Base-by-base conservation (phyloP, 257 asterid genomes). In the Nicotiana otophora region DNA sequence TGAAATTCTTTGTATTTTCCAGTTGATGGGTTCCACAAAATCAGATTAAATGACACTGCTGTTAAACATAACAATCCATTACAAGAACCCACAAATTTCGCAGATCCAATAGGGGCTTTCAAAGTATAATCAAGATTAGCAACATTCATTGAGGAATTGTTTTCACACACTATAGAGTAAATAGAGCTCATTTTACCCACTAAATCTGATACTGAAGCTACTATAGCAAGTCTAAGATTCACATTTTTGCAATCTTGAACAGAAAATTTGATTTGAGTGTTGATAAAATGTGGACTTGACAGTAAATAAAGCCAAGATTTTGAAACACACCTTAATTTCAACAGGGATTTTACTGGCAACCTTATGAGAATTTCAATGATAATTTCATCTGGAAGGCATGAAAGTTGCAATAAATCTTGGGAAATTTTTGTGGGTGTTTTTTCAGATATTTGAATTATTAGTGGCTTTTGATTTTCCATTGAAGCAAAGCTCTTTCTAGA, bases 11-110 rank as follows among this genome's bases (percentile, higher is more conserved):
- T 87, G 83, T 64, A 86, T 6, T 82, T 79, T 82, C 87, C 86
- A 2, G 89, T 80, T 19, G 88, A 55, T 16, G 97, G 96, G 79
- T 91, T 91, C 91, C 90, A 89, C 57, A 91, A 42, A 33, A 85
- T 61, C 65, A 91, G 60, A 8, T 85, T 82, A 42, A 81, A 80
- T 57, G 66, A 20, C 33, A 82, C 86, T 55, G 82, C 2, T 1
- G 55, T 76, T 15, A 91, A 53, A 81, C 92, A 90, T 34, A 91
- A 42, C 79, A 91, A 76, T 10, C 96, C 97, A 83, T 93, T 88
- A 69, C 89, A 89, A 66, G 92, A 89, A 51, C 95, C 95, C 86
- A 87, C 84, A 11, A 86, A 74, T 84, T 87, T 60, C 1, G 46
- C 76, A 17, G 20, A 30, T 16, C 64, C 30, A 28, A 10, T 16